These are phyloP conservation scores for Suaeda aralocaspica DNA, from an alignment of 148 eudicot species.

Conservation along the genomic window DNA sequence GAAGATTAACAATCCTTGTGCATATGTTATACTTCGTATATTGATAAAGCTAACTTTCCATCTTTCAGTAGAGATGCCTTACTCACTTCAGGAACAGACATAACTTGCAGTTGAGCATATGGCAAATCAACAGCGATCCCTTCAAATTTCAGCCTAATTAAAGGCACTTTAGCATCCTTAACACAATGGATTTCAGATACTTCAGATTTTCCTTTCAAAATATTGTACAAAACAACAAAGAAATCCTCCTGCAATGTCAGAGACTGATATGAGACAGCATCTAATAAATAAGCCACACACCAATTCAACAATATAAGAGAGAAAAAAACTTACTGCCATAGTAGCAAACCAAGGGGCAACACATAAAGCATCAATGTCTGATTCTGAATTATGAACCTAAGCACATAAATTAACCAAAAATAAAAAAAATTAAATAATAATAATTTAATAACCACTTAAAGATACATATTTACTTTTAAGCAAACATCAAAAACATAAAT, in stretches of 20 bases:
- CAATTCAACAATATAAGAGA: background rate
- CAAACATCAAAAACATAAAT: background rate
- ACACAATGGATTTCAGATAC: constrained; percentile 50
- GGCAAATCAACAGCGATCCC: constrained; percentile 55
- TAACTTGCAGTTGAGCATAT: constrained; percentile 49
- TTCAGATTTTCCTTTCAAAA: constrained; percentile 42
- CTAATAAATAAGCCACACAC: background rate
- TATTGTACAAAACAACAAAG: constrained; percentile 45
- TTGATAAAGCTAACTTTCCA: background rate
- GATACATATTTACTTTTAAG: background rate
- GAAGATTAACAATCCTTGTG: background rate
- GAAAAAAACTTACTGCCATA: constrained; percentile 36
- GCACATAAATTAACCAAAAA: background rate
- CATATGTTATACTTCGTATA: background rate
- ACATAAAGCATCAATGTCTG: constrained; percentile 60
- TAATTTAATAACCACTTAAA: too few relatives aligned
- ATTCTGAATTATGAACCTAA: constrained; percentile 54
- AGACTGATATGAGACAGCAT: constrained; percentile 3
- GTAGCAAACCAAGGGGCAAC: constrained; percentile 57
- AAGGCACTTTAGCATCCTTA: constrained; percentile 56
- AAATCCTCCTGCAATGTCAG: constrained; percentile 47
- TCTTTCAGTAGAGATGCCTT: background rate
- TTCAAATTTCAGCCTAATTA: constrained; percentile 54
- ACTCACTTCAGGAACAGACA: constrained; percentile 51
- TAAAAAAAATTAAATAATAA: background rate